Conservation (phyloP, 352 stramenopile species). For the Pythium plurisporium region DNA sequence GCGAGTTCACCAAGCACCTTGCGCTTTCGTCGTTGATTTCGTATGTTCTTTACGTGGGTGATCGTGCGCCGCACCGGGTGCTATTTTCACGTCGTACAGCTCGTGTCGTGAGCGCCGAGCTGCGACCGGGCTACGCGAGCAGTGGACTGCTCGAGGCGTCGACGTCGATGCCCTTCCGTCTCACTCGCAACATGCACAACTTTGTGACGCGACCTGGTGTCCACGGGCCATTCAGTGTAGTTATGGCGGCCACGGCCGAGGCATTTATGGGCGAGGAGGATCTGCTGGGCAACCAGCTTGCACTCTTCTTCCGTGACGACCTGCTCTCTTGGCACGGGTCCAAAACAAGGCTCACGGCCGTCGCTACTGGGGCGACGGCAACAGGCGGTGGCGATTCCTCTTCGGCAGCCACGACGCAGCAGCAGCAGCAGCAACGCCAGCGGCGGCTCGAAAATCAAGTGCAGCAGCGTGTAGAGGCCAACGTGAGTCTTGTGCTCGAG, state of each 20-base stretch:
- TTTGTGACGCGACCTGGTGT: constrained; percentile 84
- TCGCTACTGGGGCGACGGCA: too few species aligned
- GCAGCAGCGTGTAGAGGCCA: constrained; percentile 81
- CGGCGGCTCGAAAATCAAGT: constrained; percentile 73
- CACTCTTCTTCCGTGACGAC: constrained; percentile 86
- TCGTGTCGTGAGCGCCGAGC: constrained; percentile 77
- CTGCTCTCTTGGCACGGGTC: constrained; percentile 85
- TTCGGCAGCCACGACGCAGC: constrained; percentile 14
- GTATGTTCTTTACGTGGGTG: constrained; percentile 81
- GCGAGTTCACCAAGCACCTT: constrained; percentile 83
- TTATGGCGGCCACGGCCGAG: constrained; percentile 77
- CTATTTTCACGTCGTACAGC: constrained; percentile 78
- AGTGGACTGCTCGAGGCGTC: constrained; percentile 76
- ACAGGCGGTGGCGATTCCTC: too few species aligned
- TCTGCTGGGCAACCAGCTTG: constrained; percentile 83
- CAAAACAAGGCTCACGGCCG: constrained; percentile 58
- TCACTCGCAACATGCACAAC: constrained; percentile 87
- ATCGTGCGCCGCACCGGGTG: constrained; percentile 79
- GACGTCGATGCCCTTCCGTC: constrained; percentile 84
- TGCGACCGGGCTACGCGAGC: constrained; percentile 80
- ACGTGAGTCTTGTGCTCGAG: constrained; percentile 80
- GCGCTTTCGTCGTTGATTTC: constrained; percentile 83
- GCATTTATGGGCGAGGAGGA: constrained; percentile 81
- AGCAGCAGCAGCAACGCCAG: constrained; percentile 29
- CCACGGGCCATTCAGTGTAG: constrained; percentile 80